Percentiles rank a stretch among this genome's conserved stretches.
These are phyloP conservation scores for Cladosporium cucumerinum DNA, from an alignment of 2,329 filamentous ascomycete genomes.

Conservation along the genomic window DNA sequence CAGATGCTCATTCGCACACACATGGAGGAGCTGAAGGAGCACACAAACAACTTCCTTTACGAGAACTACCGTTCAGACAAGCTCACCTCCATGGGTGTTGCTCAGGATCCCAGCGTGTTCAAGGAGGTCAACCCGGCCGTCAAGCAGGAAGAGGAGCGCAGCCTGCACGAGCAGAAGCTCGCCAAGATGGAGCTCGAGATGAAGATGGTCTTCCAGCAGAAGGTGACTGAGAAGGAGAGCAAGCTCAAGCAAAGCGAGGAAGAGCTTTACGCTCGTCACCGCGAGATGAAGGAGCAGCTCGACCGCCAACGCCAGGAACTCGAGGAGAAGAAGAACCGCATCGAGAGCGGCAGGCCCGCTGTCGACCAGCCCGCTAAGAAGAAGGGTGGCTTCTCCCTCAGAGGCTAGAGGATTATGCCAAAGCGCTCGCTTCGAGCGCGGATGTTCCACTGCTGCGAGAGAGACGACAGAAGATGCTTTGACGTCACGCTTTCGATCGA, in stretches of 20 bases:
- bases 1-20: conserved; percentile 99
- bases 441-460: neutral
- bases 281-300: conserved; percentile 99
- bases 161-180: conserved; percentile 98
- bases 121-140: conserved; percentile 99
- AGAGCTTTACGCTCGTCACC: conserved; percentile 94
- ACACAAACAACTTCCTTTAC: conserved; percentile 98
- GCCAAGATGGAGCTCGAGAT: conserved; percentile 99
- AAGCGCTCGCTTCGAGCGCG: neutral
- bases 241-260: conserved; percentile 99
- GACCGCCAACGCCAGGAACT: conserved; percentile 91
- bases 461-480: neutral
- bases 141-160: conserved; percentile 99
- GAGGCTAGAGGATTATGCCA: conserved; percentile 39
- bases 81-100: conserved; percentile 96
- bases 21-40: conserved; percentile 99
- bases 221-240: conserved; percentile 99
- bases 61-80: conserved; percentile 99
- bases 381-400: conserved; percentile 94
- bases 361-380: conserved; percentile 97
- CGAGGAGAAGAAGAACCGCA: conserved; percentile 94
- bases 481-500: neutral
- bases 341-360: conserved; percentile 84
- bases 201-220: conserved; percentile 99
- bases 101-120: conserved; percentile 98